Conservation (phyloP, 2,329 filamentous ascomycete species). For the Aspergillus tubingensis region DNA sequence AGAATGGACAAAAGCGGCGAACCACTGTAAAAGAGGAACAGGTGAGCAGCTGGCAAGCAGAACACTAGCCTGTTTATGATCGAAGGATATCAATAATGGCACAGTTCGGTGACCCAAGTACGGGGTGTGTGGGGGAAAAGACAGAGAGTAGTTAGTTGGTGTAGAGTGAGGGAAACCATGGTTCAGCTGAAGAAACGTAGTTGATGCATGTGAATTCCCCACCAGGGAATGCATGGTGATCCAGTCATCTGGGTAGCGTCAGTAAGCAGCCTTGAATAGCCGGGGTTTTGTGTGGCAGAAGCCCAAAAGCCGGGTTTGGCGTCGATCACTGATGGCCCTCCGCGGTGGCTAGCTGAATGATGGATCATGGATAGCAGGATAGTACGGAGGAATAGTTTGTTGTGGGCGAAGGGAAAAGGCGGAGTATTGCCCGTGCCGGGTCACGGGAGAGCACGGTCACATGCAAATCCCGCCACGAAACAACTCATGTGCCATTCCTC, state of each 20-base stretch:
- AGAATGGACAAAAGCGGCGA: neutral
- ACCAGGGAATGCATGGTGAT: slow-evolving; percentile 8
- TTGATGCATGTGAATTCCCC: slow-evolving; percentile 12
- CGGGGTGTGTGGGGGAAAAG: neutral
- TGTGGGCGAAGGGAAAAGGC: neutral
- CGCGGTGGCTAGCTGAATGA: too few species aligned
- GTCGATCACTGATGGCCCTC: neutral
- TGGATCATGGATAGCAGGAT: neutral
- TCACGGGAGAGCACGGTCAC: too few species aligned
- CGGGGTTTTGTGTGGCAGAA: neutral
- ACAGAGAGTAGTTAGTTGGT: neutral
- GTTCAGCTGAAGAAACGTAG: slow-evolving; percentile 3
- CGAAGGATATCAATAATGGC: neutral
- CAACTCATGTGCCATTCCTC: too few species aligned
- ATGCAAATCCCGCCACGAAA: too few species aligned
- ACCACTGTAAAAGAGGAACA: neutral
- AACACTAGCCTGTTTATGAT: too few species aligned
- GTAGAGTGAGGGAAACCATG: neutral
- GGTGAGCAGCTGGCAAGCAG: neutral
- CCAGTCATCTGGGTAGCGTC: slow-evolving; percentile 3
- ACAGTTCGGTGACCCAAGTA: neutral
- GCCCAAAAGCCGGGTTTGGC: neutral
- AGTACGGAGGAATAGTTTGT: neutral
- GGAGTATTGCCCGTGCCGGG: too few species aligned
- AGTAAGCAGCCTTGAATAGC: neutral